Evolutionary conservation across 441 rosid species (phyloP).

Genomic region (Flueggea neowawraea): DNA sequence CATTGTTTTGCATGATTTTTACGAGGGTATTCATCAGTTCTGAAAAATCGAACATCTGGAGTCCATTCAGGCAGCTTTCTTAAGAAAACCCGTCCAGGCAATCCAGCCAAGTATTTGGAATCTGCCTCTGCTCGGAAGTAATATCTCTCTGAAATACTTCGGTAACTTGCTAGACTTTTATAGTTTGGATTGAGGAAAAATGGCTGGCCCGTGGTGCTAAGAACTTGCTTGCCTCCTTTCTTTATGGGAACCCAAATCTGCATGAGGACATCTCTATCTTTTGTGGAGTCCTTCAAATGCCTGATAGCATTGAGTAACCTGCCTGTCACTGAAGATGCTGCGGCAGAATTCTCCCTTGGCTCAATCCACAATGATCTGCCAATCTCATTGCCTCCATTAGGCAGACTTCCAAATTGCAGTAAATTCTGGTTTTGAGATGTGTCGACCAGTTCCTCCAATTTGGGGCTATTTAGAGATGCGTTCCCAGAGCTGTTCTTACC

Average conservation of each 20-base stretch:
- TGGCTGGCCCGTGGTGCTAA: constrained; percentile 83
- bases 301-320: constrained; percentile 55
- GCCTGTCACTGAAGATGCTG: constrained; percentile 46
- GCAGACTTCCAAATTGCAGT: constrained; percentile 28
- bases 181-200: constrained; percentile 22
- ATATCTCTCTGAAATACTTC: constrained; percentile 34
- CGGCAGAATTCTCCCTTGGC: constrained; percentile 30
- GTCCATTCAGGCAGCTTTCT: constrained; percentile 52
- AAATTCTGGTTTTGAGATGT: constrained; percentile 26
- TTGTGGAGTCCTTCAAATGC: constrained; percentile 46
- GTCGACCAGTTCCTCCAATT: constrained; percentile 24
- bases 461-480: constrained; percentile 17
- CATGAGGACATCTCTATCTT: constrained; percentile 56
- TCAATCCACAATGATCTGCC: constrained; percentile 68
- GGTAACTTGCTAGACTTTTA: constrained; percentile 36
- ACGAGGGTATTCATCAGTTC: constrained; percentile 42
- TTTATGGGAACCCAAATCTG: constrained; percentile 89
- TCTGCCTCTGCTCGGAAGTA: constrained; percentile 39
- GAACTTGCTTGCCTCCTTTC: constrained; percentile 60
- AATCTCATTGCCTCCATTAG: constrained; percentile 39
- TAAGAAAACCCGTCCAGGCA: constrained; percentile 49
- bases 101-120: constrained; percentile 32
- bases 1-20: constrained; percentile 19
- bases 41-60: constrained; percentile 52
- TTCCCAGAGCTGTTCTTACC: constrained; percentile 20